Evolutionary conservation across 177 flowering plant genomes (phyloP).

Genomic region (Vitis hybrid): DNA sequence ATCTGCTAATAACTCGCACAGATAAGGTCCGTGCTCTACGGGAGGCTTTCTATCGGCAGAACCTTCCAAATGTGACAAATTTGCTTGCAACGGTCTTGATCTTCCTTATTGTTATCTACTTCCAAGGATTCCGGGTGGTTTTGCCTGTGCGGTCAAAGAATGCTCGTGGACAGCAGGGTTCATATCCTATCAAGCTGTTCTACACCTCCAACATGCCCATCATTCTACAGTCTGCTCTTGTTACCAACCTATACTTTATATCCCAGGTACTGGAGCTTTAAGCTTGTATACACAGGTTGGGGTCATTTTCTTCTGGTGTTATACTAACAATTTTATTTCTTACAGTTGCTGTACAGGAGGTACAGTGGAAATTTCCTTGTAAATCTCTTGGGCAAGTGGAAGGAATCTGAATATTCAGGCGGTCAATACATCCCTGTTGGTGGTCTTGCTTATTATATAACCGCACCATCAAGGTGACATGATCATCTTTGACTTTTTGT

Average conservation of each 20-base stretch:
- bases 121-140: constrained; percentile 98
- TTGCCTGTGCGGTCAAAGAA: constrained; percentile 92
- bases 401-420: constrained; percentile 38
- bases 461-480: constrained; percentile 78
- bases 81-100: constrained; percentile 84
- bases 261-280: constrained; percentile 61
- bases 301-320: no score
- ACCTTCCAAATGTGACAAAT: constrained; percentile 92
- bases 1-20: constrained; percentile 74
- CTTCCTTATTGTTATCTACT: constrained; percentile 85
- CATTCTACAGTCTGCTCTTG: constrained; percentile 95
- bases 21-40: constrained; percentile 95
- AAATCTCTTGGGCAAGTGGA: constrained; percentile 46
- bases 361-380: constrained; percentile 48
- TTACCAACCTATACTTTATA: constrained; percentile 87
- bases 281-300: background rate
- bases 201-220: constrained; percentile 98
- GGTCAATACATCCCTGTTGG: constrained; percentile 91
- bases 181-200: constrained; percentile 92
- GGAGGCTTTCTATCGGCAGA: constrained; percentile 92
- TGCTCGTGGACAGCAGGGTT: constrained; percentile 97
- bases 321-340: background rate
- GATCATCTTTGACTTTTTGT: background rate
- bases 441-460: constrained; percentile 79
- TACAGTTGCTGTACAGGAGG: constrained; percentile 38